Conservation (phyloP, 768 basidiomycete genomes). For the Thelephora aurantiotincta region DNA sequence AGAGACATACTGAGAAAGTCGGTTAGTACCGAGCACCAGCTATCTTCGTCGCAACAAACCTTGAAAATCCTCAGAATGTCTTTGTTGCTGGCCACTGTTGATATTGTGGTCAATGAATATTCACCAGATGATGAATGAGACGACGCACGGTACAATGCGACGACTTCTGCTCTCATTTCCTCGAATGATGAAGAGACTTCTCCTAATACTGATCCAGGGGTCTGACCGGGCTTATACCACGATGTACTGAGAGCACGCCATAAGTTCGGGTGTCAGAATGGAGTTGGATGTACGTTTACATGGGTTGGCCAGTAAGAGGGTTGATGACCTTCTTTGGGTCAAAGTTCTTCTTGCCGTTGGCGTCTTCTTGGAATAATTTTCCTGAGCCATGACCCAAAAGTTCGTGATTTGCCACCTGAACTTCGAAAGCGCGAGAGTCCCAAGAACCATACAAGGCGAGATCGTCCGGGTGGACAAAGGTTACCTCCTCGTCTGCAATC, state of each 20-base stretch:
- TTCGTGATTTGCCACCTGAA: conserved; percentile 88
- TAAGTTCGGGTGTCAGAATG: too few relatives aligned
- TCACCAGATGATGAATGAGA: background rate
- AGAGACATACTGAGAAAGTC: conserved; percentile 39
- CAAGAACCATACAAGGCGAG: conserved; percentile 59
- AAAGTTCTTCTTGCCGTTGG: conserved; percentile 72
- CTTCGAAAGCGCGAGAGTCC: conserved; percentile 68
- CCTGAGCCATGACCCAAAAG: conserved; percentile 78
- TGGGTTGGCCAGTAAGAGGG: background rate
- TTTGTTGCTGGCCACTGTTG: conserved; percentile 53
- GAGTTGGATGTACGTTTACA: background rate
- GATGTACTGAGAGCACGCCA: conserved; percentile 32
- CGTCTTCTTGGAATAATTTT: conserved; percentile 65
- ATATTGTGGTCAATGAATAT: background rate
- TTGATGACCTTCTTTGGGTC: conserved; percentile 42
- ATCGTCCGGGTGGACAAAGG: conserved; percentile 76
- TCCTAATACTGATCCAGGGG: conserved; percentile 67
- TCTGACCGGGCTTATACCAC: conserved; percentile 86
- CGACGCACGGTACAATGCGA: conserved; percentile 61
- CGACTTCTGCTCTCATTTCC: conserved; percentile 86
- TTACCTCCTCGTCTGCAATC: conserved; percentile 54
- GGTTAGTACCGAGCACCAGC: too few relatives aligned
- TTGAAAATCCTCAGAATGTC: conserved; percentile 74
- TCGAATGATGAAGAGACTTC: conserved; percentile 87
- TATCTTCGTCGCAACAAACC: conserved; percentile 23